These are phyloP conservation scores for Truncatella angustata DNA, from an alignment of 2,329 filamentous ascomycete genomes.

Conservation along the genomic window DNA sequence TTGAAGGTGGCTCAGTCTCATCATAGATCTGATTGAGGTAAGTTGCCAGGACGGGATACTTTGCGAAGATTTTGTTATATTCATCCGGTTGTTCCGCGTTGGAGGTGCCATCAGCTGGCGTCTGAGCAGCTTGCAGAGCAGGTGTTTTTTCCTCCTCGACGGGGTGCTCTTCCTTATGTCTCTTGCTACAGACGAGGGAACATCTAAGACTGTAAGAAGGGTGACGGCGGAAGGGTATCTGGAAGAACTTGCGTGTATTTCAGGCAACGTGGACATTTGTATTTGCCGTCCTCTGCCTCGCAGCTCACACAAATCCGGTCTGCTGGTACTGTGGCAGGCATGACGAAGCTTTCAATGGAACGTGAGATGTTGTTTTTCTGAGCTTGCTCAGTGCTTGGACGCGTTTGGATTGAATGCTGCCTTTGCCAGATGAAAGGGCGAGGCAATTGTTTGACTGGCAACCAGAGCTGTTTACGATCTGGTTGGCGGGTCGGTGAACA, in stretches of 20 bases:
- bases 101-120: not conserved
- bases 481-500: too few relatives aligned
- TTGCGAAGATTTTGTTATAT: slow-evolving; percentile 20
- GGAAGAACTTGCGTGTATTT: slow-evolving; percentile 57
- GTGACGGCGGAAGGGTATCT: too few relatives aligned
- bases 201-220: slow-evolving; percentile 41
- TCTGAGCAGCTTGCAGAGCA: not conserved
- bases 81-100: slow-evolving; percentile 4
- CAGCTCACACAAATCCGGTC: slow-evolving; percentile 53
- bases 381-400: too few relatives aligned
- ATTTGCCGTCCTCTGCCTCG: slow-evolving; percentile 49
- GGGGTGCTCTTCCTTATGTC: slow-evolving; percentile 45
- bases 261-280: slow-evolving; percentile 61
- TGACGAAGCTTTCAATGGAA: slow-evolving; percentile 12
- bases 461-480: too few relatives aligned
- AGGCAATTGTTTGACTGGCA: too few relatives aligned
- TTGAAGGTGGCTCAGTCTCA: slow-evolving; percentile 27
- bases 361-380: too few relatives aligned
- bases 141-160: slow-evolving; percentile 16
- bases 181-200: slow-evolving; percentile 54
- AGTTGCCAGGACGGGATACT: slow-evolving; percentile 25
- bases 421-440: too few relatives aligned
- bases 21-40: slow-evolving; percentile 26
- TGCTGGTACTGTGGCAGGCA: slow-evolving; percentile 21
- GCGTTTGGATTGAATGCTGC: too few relatives aligned